phyloP scores from a whole-genome alignment of 129 eudicot species.

The Flaveria linearis region DNA sequence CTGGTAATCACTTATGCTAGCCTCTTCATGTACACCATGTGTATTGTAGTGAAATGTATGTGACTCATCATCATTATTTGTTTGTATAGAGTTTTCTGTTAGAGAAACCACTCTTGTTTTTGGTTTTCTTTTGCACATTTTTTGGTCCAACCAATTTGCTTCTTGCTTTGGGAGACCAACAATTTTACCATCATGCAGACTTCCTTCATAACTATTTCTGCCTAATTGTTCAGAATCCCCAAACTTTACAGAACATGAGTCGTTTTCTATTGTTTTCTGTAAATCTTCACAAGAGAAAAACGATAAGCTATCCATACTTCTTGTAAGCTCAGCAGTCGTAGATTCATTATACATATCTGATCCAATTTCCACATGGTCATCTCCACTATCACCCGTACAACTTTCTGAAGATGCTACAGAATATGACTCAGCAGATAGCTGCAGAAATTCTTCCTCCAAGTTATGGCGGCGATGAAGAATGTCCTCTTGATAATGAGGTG shows the following conservation, averaged over 20 bases:
- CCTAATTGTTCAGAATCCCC: constrained; percentile 28
- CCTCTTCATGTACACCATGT: constrained; percentile 26
- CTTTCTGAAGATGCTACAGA: constrained; percentile 85
- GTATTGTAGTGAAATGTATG: constrained; percentile 19
- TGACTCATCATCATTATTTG: constrained; percentile 26
- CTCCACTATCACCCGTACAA: constrained; percentile 62
- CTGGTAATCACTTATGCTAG: constrained; percentile 27
- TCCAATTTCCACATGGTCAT: constrained; percentile 47
- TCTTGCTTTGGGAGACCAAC: constrained; percentile 39
- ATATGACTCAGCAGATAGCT: constrained; percentile 72
- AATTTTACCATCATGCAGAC: constrained; percentile 30
- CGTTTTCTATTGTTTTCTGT: constrained; percentile 44
- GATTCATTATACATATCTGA: constrained; percentile 40
- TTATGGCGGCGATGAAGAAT: constrained; percentile 79
- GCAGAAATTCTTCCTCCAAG: constrained; percentile 77
- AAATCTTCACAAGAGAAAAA: constrained; percentile 30
- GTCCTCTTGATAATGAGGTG: constrained; percentile 87
- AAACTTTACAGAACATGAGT: constrained; percentile 24
- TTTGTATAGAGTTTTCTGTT: constrained; percentile 27
- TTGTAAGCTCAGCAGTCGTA: constrained; percentile 41
- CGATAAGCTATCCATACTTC: constrained; percentile 33
- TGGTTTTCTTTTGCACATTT: constrained; percentile 43
- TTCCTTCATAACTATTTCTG: constrained; percentile 24
- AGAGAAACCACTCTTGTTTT: constrained; percentile 59
- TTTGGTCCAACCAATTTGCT: constrained; percentile 49